phyloP scores from a whole-genome alignment of 1,139 yeast species.

The Sugiyamaella neomexicana region DNA sequence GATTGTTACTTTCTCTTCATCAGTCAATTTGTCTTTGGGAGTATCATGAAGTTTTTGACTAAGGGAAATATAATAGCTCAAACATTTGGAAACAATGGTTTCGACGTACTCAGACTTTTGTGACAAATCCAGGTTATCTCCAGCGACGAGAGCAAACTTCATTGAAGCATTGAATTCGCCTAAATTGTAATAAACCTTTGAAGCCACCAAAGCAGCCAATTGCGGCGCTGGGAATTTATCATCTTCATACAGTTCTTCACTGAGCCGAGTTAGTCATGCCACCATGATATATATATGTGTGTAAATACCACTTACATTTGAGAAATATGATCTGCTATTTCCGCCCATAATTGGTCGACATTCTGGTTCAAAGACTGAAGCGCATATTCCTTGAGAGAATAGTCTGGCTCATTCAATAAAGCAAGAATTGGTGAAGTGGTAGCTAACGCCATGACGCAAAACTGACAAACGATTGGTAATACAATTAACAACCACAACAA shows the following conservation, averaged over 20 bases:
- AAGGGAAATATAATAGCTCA: slow-evolving; percentile 71
- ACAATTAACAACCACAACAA: not conserved
- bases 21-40: slow-evolving; percentile 29
- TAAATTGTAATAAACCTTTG: slow-evolving; percentile 91
- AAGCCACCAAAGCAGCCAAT: slow-evolving; percentile 88
- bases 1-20: slow-evolving; percentile 38
- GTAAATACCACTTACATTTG: slow-evolving; percentile 52
- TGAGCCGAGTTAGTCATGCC: slow-evolving; percentile 14
- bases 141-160: slow-evolving; percentile 83
- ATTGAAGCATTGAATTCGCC: slow-evolving; percentile 95
- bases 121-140: slow-evolving; percentile 68
- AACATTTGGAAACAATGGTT: slow-evolving; percentile 90
- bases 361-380: slow-evolving; percentile 74
- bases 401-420: slow-evolving; percentile 78
- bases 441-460: slow-evolving; percentile 22
- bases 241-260: slow-evolving; percentile 89
- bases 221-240: slow-evolving; percentile 68
- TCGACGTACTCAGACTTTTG: slow-evolving; percentile 85
- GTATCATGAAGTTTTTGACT: slow-evolving; percentile 58
- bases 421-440: slow-evolving; percentile 52
- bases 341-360: slow-evolving; percentile 96
- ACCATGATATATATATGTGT: no score
- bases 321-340: slow-evolving; percentile 84
- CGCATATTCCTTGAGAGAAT: slow-evolving; percentile 78
- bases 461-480: not conserved